phyloP scores from a whole-genome alignment of 805 yeast genomes.

The Yarrowia sp. region DNA sequence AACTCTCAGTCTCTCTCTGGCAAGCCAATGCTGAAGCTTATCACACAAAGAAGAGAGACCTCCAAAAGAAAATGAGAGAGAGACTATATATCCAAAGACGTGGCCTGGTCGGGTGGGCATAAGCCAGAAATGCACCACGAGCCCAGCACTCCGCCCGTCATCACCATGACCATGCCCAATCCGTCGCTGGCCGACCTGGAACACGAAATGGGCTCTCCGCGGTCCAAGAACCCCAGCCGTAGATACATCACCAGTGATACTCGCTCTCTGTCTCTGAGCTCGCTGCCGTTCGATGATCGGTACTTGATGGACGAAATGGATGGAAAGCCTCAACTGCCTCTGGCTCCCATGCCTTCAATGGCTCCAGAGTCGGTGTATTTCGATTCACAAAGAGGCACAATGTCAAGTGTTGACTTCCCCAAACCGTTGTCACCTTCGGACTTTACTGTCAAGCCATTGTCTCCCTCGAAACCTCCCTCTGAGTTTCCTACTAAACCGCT shows the following conservation, averaged over 20 bases:
- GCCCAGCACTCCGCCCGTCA: constrained; percentile 5
- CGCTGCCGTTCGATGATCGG: constrained; percentile 18
- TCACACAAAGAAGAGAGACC: background rate
- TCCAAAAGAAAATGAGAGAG: constrained; percentile 8
- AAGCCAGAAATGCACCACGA: background rate
- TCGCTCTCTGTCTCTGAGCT: constrained; percentile 1
- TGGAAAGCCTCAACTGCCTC: background rate
- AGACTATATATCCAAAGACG: constrained; percentile 21
- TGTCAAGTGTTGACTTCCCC: too few relatives aligned
- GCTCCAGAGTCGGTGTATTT: background rate
- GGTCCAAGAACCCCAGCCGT: constrained; percentile 10
- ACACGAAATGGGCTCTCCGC: background rate
- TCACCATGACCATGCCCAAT: constrained; percentile 8
- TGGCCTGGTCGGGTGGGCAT: background rate
- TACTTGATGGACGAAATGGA: background rate
- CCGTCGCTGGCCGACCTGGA: constrained; percentile 30
- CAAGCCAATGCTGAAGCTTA: constrained; percentile 2
- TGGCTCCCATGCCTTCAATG: constrained; percentile 7
- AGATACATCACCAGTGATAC: constrained; percentile 28
- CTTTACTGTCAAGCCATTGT: too few relatives aligned
- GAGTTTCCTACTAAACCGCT: too few relatives aligned
- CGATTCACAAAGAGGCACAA: background rate
- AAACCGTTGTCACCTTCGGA: background rate
- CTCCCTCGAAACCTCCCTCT: too few relatives aligned
- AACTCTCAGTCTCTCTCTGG: background rate